Evolutionary conservation across 257 asterid species (phyloP).

Genomic region (Przewalskia tangutica): DNA sequence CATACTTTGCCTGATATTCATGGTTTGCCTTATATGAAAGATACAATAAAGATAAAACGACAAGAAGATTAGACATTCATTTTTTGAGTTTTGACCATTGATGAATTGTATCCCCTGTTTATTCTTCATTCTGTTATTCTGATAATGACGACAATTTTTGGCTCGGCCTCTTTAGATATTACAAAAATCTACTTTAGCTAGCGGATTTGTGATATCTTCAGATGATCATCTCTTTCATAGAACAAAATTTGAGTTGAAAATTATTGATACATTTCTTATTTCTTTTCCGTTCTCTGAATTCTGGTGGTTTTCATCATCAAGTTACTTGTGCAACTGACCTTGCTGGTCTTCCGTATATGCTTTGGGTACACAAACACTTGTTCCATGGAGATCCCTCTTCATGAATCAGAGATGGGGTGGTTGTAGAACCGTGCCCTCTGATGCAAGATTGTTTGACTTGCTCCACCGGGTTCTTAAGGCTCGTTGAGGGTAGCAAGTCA

Average conservation of each 20-base stretch:
- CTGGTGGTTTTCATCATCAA: conserved; percentile 30
- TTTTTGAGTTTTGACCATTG: not conserved
- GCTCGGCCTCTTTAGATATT: too few species aligned
- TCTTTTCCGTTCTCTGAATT: conserved; percentile 30
- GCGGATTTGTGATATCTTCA: conserved; percentile 58
- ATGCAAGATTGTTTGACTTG: not conserved
- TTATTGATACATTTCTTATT: conserved; percentile 25
- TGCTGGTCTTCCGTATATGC: conserved; percentile 39
- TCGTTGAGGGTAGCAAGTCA: conserved; percentile 18
- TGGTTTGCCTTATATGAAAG: not conserved
- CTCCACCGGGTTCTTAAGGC: conserved; percentile 16
- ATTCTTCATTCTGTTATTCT: not conserved
- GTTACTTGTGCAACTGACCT: conserved; percentile 27
- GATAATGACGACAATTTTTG: not conserved
- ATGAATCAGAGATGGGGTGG: conserved; percentile 23
- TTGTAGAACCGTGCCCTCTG: conserved; percentile 31
- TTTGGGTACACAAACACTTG: conserved; percentile 52
- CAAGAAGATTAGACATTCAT: not conserved
- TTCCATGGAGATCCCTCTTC: conserved; percentile 20
- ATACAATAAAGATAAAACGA: not conserved
- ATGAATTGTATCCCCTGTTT: not conserved
- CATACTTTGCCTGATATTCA: conserved; percentile 71
- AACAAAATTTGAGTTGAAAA: conserved; percentile 55
- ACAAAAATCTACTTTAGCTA: too few species aligned
- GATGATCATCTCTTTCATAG: conserved; percentile 65